Evolutionary conservation across 2,329 filamentous ascomycete genomes (phyloP).

Genomic region (Fusarium devonianum): DNA sequence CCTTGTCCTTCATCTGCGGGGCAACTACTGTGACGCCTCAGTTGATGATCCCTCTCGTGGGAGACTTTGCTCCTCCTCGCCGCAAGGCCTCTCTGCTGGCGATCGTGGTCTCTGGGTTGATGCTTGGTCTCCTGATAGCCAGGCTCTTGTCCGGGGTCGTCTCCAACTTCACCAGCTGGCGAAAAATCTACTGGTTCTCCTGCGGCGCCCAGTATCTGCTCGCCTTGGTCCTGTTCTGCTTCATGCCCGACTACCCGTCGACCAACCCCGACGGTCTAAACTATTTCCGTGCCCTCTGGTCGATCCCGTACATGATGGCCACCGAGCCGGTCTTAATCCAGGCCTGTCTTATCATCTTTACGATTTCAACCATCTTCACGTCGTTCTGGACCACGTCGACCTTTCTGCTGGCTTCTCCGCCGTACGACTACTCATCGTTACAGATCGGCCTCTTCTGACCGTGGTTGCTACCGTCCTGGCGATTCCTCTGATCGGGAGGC

Average conservation of each 20-base stretch:
- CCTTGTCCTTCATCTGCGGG: constrained; percentile 75
- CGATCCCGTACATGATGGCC: constrained; percentile 68
- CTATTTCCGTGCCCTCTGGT: constrained; percentile 71
- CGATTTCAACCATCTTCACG: constrained; percentile 60
- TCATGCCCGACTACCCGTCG: constrained; percentile 82
- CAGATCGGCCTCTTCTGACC: constrained; percentile 78
- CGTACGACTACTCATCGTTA: constrained; percentile 72
- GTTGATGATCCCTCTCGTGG: constrained; percentile 81
- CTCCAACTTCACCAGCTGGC: constrained; percentile 76
- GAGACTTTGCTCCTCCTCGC: constrained; percentile 75
- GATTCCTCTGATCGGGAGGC: constrained; percentile 73
- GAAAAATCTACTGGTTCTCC: constrained; percentile 80
- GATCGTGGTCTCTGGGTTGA: constrained; percentile 76
- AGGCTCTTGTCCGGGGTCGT: constrained; percentile 78
- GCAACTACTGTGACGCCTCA: constrained; percentile 82
- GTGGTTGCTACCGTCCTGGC: constrained; percentile 73
- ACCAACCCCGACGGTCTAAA: constrained; percentile 71
- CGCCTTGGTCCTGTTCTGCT: constrained; percentile 69
- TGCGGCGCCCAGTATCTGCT: constrained; percentile 75
- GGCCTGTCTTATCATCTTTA: constrained; percentile 70
- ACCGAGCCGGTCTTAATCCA: constrained; percentile 75
- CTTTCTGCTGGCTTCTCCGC: constrained; percentile 74
- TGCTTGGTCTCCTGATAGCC: constrained; percentile 78
- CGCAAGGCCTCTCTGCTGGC: constrained; percentile 74
- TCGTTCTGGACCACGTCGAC: constrained; percentile 73